Evolutionary conservation across 2,329 filamentous ascomycete species (phyloP).

Genomic region (Pyricularia sp.): DNA sequence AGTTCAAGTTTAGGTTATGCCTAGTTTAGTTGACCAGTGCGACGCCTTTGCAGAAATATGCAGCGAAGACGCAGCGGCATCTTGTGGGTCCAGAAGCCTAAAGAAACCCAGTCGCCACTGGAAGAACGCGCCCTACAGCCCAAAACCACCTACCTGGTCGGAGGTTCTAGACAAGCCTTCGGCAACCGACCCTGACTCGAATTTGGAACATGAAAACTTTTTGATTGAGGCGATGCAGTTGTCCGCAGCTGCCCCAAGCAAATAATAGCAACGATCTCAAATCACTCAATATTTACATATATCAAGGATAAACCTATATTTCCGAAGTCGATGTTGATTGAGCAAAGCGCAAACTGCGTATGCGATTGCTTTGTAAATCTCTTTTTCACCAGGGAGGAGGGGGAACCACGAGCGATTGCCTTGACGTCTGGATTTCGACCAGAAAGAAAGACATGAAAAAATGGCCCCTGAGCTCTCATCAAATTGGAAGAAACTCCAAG

Average conservation of each 20-base stretch:
- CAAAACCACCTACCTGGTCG: neutral
- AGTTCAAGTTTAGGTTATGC: neutral
- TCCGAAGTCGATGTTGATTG: neutral
- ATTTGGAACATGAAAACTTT: neutral
- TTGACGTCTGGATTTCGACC: neutral
- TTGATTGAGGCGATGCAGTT: neutral
- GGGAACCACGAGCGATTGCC: neutral
- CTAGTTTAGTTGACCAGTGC: neutral
- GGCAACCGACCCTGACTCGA: neutral
- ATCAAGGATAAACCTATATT: neutral
- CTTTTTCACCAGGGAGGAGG: neutral
- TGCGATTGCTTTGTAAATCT: neutral
- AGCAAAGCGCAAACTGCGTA: neutral
- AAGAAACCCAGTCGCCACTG: neutral
- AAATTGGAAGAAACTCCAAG: slow-evolving; percentile 71
- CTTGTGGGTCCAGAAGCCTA: neutral
- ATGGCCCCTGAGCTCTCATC: slow-evolving; percentile 43
- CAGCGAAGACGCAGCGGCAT: neutral
- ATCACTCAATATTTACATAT: neutral
- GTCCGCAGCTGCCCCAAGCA: too few relatives aligned
- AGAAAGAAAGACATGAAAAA: slow-evolving; percentile 7
- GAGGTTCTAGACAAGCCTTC: neutral
- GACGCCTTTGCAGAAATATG: neutral
- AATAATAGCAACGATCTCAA: neutral
- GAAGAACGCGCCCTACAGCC: neutral